Evolutionary conservation across 192 early-diverging fungal genomes (phyloP).

Genomic region (Podila minutissima): DNA sequence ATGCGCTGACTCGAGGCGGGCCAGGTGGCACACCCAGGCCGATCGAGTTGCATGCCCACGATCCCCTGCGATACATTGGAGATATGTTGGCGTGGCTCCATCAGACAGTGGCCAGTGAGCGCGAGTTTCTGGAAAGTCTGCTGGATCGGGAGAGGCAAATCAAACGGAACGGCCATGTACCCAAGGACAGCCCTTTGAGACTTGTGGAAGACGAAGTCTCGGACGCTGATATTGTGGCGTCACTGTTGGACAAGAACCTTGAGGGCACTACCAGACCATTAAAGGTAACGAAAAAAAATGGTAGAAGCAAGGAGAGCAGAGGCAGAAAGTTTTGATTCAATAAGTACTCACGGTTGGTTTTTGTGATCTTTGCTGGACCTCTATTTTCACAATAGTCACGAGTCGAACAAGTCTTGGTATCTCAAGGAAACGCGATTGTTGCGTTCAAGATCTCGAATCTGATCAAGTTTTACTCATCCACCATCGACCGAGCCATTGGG

Average conservation of each 20-base stretch:
- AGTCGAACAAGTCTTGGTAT: constrained; percentile 79
- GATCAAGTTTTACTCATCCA: constrained; percentile 81
- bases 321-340: too few species aligned
- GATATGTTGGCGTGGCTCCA: constrained; percentile 99
- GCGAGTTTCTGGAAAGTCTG: constrained; percentile 86
- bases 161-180: constrained; percentile 36
- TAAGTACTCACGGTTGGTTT: too few species aligned
- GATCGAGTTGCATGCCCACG: constrained; percentile 93
- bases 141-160: constrained; percentile 55
- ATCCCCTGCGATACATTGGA: constrained; percentile 91
- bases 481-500: constrained; percentile 70
- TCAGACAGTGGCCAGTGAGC: constrained; percentile 88
- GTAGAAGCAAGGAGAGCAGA: too few species aligned
- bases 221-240: constrained; percentile 55
- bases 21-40: constrained; percentile 83
- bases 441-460: constrained; percentile 76
- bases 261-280: constrained; percentile 80
- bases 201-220: constrained; percentile 36
- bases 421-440: constrained; percentile 70
- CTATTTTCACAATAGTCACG: constrained; percentile 58
- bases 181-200: constrained; percentile 32
- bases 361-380: neutral
- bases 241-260: constrained; percentile 73
- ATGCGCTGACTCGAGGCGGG: constrained; percentile 80
- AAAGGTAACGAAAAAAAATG: constrained; percentile 58